These are phyloP conservation scores for Scutellaria baicalensis DNA, from an alignment of 257 asterid species.

Conservation along the genomic window DNA sequence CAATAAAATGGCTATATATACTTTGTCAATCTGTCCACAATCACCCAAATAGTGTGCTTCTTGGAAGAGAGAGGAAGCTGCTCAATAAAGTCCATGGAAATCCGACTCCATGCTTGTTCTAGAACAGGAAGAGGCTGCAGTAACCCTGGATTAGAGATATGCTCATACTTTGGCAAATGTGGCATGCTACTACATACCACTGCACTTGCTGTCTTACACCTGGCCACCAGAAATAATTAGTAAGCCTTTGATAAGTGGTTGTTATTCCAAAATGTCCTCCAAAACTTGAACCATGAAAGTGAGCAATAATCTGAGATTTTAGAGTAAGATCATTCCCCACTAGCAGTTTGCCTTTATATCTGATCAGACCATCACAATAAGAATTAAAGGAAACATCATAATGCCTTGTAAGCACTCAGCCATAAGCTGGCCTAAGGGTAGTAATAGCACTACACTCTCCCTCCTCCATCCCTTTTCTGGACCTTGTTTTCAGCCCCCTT, in stretches of 20 bases:
- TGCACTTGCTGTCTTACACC: not conserved
- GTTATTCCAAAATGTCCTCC: not conserved
- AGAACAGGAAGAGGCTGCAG: not conserved
- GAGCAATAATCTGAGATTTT: no score
- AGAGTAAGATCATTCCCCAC: not conserved
- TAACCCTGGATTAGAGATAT: not conserved
- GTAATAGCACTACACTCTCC: not conserved
- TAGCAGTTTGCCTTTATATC: not conserved
- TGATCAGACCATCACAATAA: not conserved
- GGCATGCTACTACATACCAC: not conserved
- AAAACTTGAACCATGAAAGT: not conserved
- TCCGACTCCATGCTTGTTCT: not conserved
- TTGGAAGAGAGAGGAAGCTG: no score
- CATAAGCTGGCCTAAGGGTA: fast-evolving
- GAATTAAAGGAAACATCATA: not conserved
- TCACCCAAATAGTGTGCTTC: no score
- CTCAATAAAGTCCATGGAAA: no score
- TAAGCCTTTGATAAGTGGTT: not conserved
- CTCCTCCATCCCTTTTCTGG: not conserved
- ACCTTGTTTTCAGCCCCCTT: not conserved
- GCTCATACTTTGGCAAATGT: not conserved
- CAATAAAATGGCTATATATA: not conserved
- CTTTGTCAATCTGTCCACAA: no score
- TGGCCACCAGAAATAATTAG: not conserved
- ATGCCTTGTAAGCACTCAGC: fast-evolving